Conservation (phyloP, 768 basidiomycete species). For the Serendipita indica region DNA sequence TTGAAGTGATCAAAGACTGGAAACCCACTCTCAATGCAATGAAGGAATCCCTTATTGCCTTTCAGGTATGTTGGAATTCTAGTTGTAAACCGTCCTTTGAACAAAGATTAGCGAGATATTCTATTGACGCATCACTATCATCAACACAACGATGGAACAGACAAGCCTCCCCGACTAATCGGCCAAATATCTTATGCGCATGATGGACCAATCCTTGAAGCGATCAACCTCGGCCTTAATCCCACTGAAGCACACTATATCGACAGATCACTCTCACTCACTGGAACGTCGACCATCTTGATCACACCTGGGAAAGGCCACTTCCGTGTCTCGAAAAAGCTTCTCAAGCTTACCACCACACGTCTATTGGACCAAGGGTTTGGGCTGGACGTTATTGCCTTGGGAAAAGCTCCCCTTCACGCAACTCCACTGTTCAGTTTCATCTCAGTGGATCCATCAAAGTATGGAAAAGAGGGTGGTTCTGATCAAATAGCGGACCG, state of each 20-base stretch:
- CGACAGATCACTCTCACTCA: conserved; percentile 83
- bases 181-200: conserved; percentile 76
- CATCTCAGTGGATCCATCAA: conserved; percentile 26
- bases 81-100: too few species aligned
- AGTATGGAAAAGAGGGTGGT: neutral
- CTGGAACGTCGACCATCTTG: conserved; percentile 67
- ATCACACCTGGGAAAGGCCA: conserved; percentile 91
- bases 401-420: conserved; percentile 85
- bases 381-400: conserved; percentile 69
- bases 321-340: conserved; percentile 79
- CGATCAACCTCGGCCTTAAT: conserved; percentile 81
- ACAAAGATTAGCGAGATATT: conserved; percentile 77
- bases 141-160: conserved; percentile 29
- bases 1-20: conserved; percentile 82
- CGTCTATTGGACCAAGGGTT: conserved; percentile 91
- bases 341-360: conserved; percentile 82
- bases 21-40: conserved; percentile 70
- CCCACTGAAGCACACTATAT: conserved; percentile 91
- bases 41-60: conserved; percentile 80
- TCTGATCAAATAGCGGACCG: neutral
- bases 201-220: conserved; percentile 91
- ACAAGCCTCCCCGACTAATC: conserved; percentile 53
- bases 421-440: conserved; percentile 91
- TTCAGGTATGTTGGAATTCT: too few species aligned
- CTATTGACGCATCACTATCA: conserved; percentile 81